A percentile compares a stretch with the other conserved stretches of the same genome.
These are phyloP conservation scores for Sphaerulina musiva DNA, from an alignment of 2,329 filamentous ascomycete genomes.

Conservation along the genomic window DNA sequence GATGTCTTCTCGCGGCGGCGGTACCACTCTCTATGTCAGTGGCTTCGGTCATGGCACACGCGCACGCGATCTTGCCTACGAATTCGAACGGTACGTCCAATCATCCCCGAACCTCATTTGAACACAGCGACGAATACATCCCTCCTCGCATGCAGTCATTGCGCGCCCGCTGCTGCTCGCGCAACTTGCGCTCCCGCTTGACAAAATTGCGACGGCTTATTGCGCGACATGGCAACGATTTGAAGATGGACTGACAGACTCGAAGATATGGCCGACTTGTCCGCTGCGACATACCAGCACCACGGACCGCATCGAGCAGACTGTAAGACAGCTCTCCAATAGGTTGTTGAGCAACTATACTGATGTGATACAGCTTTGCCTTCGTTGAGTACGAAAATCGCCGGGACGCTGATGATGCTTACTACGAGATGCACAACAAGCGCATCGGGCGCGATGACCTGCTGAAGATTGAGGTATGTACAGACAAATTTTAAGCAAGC, in stretches of 20 bases:
- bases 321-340: conserved; percentile 61
- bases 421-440: conserved; percentile 99
- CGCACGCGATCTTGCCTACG: conserved; percentile 98
- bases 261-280: conserved; percentile 91
- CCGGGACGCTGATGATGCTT: conserved; percentile 96
- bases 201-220: background rate
- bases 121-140: background rate
- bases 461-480: conserved; percentile 85
- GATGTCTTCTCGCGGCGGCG: conserved; percentile 87
- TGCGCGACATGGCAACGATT: background rate
- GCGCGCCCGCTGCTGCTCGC: background rate
- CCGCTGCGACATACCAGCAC: conserved; percentile 95
- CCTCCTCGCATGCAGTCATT: background rate
- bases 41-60: conserved; percentile 98
- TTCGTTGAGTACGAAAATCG: conserved; percentile 99
- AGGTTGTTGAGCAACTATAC: conserved; percentile 19
- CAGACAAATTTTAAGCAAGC: conserved; percentile 25
- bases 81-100: conserved; percentile 98
- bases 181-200: background rate
- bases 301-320: conserved; percentile 84
- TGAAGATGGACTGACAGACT: conserved; percentile 39
- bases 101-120: conserved; percentile 1
- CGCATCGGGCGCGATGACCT: conserved; percentile 91
- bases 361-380: conserved; percentile 63
- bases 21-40: conserved; percentile 94